phyloP scores from a whole-genome alignment of 2,329 filamentous ascomycete species.

The Colletotrichum sp. region DNA sequence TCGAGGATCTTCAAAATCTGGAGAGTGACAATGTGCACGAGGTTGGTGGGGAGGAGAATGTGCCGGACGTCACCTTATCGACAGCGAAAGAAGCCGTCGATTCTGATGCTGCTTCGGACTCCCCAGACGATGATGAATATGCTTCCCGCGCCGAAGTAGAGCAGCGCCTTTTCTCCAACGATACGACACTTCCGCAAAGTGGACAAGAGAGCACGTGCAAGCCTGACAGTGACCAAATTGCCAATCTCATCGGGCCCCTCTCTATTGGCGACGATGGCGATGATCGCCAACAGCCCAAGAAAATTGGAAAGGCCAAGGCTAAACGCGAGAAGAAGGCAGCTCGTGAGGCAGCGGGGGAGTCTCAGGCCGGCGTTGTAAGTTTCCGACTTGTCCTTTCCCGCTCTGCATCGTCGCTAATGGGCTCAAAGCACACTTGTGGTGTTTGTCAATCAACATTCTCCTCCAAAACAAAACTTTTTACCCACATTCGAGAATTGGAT shows the following conservation, averaged over 20 bases:
- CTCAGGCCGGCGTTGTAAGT: slow-evolving; percentile 39
- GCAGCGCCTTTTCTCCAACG: background rate
- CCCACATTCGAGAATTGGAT: slow-evolving; percentile 69
- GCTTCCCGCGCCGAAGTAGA: slow-evolving; percentile 16
- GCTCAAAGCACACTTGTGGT: slow-evolving; percentile 44
- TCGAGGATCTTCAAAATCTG: background rate
- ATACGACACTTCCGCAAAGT: background rate
- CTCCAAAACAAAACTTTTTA: slow-evolving; percentile 75
- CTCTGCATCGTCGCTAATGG: background rate
- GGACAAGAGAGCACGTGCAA: background rate
- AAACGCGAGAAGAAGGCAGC: slow-evolving; percentile 55
- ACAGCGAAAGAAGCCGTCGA: background rate
- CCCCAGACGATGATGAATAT: slow-evolving; percentile 10
- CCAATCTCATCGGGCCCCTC: background rate
- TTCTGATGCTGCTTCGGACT: background rate
- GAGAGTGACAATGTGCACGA: background rate
- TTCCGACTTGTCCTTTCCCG: slow-evolving; percentile 9
- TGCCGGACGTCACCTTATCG: background rate
- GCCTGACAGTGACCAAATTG: background rate
- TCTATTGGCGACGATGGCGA: background rate
- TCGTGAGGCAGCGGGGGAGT: slow-evolving; percentile 38
- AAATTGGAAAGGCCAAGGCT: slow-evolving; percentile 55
- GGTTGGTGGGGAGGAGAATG: background rate
- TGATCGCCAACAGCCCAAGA: slow-evolving; percentile 33
- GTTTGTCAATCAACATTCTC: slow-evolving; percentile 52